Evolutionary conservation across 768 basidiomycete genomes (phyloP).

Genomic region (Cubamyces sp.): DNA sequence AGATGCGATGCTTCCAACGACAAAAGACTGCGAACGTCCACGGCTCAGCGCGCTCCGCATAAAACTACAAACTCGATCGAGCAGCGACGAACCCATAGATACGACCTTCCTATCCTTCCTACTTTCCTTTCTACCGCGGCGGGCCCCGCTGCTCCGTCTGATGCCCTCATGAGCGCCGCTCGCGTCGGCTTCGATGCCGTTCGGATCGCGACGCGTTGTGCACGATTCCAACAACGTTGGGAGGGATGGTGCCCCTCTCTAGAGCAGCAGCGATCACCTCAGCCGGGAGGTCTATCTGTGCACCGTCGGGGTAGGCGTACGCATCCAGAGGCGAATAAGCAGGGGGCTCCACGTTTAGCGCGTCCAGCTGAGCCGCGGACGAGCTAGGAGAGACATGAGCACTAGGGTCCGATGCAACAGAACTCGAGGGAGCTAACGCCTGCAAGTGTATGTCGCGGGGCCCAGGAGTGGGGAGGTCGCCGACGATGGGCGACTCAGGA

Average conservation of each 20-base stretch:
- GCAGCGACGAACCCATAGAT: slow-evolving; percentile 21
- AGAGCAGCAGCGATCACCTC: slow-evolving; percentile 90
- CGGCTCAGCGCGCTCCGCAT: slow-evolving; percentile 21
- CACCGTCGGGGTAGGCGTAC: slow-evolving; percentile 82
- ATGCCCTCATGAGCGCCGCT: slow-evolving; percentile 31
- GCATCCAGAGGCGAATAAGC: slow-evolving; percentile 90
- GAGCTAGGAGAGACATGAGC: slow-evolving; percentile 20
- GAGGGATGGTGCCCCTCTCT: slow-evolving; percentile 71
- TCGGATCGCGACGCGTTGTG: slow-evolving; percentile 29
- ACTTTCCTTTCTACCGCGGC: not conserved
- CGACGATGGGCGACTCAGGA: slow-evolving; percentile 78
- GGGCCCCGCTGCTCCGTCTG: not conserved
- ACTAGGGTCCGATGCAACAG: slow-evolving; percentile 12
- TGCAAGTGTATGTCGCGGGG: slow-evolving; percentile 81
- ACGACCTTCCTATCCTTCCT: slow-evolving; percentile 10
- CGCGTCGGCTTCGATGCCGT: slow-evolving; percentile 55
- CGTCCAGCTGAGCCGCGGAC: slow-evolving; percentile 25
- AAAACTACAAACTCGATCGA: slow-evolving; percentile 26
- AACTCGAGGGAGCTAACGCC: slow-evolving; percentile 48
- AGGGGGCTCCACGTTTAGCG: slow-evolving; percentile 68
- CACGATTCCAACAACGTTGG: slow-evolving; percentile 50
- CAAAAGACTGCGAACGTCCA: slow-evolving; percentile 15
- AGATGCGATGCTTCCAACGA: slow-evolving; percentile 15
- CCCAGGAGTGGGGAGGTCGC: slow-evolving; percentile 86
- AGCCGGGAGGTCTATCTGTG: slow-evolving; percentile 91